Conservation (phyloP, 2,329 filamentous ascomycete species). For the Calonectria pseudoturangicola region DNA sequence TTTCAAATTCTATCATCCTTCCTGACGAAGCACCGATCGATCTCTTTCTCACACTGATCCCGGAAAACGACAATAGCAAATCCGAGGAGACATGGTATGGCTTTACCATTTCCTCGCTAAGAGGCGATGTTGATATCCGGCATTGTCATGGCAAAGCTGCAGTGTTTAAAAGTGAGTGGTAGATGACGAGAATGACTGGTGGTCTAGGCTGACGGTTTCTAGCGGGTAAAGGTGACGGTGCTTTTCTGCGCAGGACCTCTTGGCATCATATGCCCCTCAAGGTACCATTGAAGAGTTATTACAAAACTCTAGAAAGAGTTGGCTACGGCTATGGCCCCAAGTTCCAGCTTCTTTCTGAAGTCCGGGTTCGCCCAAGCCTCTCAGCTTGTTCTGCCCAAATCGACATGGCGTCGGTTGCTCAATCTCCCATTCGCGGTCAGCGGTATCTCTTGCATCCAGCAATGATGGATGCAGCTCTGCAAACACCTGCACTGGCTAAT, state of each 20-base stretch:
- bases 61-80: constrained; percentile 42
- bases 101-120: constrained; percentile 51
- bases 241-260: constrained; percentile 41
- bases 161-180: constrained; percentile 44
- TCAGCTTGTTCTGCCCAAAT: constrained; percentile 50
- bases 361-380: constrained; percentile 47
- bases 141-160: constrained; percentile 48
- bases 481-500: constrained; percentile 49
- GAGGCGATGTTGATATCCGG: constrained; percentile 51
- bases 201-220: constrained; percentile 20
- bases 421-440: constrained; percentile 48
- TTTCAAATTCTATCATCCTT: constrained; percentile 53
- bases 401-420: constrained; percentile 43
- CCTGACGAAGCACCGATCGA: constrained; percentile 47
- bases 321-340: constrained; percentile 52
- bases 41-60: constrained; percentile 50
- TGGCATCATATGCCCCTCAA: constrained; percentile 51
- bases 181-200: neutral
- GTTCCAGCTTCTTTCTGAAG: constrained; percentile 50
- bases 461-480: constrained; percentile 52
- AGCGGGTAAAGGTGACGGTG: neutral
- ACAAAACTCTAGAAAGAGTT: constrained; percentile 49
- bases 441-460: constrained; percentile 50
- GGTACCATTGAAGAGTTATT: constrained; percentile 51
- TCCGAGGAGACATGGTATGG: constrained; percentile 49